Conservation (phyloP, 2,329 filamentous ascomycete species). For the Cadophora sp. region DNA sequence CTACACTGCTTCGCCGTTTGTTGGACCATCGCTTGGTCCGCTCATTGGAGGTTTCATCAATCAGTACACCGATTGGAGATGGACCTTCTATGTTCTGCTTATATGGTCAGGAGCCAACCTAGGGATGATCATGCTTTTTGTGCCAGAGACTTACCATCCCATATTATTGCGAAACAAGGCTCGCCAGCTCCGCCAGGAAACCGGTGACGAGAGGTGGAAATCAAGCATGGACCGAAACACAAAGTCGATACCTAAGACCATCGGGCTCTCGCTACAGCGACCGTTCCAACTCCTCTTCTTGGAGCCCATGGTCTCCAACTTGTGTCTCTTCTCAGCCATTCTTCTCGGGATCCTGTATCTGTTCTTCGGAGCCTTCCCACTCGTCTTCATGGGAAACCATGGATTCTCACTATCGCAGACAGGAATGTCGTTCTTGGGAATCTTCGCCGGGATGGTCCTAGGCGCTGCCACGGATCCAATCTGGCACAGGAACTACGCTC, state of each 20-base stretch:
- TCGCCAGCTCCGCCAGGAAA: constrained; percentile 70
- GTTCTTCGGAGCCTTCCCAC: constrained; percentile 86
- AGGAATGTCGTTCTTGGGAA: constrained; percentile 79
- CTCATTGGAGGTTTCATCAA: constrained; percentile 83
- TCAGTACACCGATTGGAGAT: constrained; percentile 75
- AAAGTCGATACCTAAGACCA: constrained; percentile 68
- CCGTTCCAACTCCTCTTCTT: constrained; percentile 76
- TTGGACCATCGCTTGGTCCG: constrained; percentile 66
- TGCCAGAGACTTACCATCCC: constrained; percentile 89
- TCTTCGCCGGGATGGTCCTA: constrained; percentile 71
- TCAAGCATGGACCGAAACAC: constrained; percentile 78
- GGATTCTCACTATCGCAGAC: constrained; percentile 80
- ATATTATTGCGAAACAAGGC: constrained; percentile 78
- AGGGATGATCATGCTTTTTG: constrained; percentile 69
- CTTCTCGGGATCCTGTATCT: constrained; percentile 89
- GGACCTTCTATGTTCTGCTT: constrained; percentile 84
- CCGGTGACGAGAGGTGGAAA: constrained; percentile 77
- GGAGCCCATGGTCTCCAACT: constrained; percentile 84
- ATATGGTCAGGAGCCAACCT: constrained; percentile 79
- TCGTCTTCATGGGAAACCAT: constrained; percentile 78
- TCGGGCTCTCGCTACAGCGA: constrained; percentile 65
- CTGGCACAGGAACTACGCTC: constrained; percentile 66
- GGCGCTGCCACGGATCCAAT: constrained; percentile 69
- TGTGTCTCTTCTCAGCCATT: constrained; percentile 84
- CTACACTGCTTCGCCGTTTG: constrained; percentile 71